Evolutionary conservation across 805 yeast genomes (phyloP), one percentile per base, ranked within the genome.

Genomic region (Myxozyma lipomycoides): DNA sequence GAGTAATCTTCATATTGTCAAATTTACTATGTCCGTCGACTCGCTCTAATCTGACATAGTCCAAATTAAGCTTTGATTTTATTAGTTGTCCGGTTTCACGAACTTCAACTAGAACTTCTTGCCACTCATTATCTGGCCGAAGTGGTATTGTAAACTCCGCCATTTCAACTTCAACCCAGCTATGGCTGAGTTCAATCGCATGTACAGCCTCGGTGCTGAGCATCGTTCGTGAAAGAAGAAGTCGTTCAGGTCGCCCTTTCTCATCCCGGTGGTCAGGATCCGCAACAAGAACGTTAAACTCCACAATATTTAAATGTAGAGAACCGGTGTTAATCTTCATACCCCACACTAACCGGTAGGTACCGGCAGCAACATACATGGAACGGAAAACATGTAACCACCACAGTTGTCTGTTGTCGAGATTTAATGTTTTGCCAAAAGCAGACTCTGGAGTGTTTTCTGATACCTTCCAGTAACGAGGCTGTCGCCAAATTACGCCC

Each of bases 401-500:
- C 43, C 48, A 51, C 2, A 54, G 55, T 17, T 6, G 15, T 19
- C 41, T 36, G 22, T 19, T 44, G 10, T 25, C 40, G n/a, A 54
- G 48, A 10, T 25, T 43, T 15, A 54, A 43, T 4, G 49, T 40
- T 18, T 22, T 43, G 4, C 56, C 58, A 34, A 44, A 47, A 18
- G 40, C 45, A 2, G 52, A 45, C 12, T 43, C 49, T 4, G 44
- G 43, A 19, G 40, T 19, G 9, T 5, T 15, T 26, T 25, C 28
- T 23, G 47, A 28, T 4, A n/a, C 21, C 58, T 55, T 47, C 58
- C 58, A 54, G 39, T 52, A 44, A 9, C 36, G 43, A 2, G 42
- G 45, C 3, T 48, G 40, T 15, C 43, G 41, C 59, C 59, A 55
- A 19, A 55, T 52, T 12, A 55, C 46, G 15, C 59, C 59, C 59